Evolutionary conservation across 352 stramenopile species (phyloP), one percentile per base, ranked within the genome.

Genomic region (Globisporangium middletonii): DNA sequence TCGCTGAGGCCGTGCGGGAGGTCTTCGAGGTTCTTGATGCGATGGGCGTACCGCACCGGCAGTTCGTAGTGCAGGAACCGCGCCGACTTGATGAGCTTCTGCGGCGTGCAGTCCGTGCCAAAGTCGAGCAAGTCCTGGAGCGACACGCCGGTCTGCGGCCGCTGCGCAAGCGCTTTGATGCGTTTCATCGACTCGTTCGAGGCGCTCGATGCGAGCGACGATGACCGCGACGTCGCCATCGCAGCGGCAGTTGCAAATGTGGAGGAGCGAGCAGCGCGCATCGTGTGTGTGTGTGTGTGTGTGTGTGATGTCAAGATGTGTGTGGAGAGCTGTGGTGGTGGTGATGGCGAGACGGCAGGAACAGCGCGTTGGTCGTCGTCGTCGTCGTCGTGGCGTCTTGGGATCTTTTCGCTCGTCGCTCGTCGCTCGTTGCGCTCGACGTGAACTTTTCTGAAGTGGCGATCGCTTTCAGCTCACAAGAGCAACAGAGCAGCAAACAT

Each of bases 41-140:
- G 94, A 61, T 99, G 96, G 6, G 97, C 94, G 59, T 98, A 95
- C 42, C 98, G 96, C 59, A 99, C 98, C 19, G 97, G 97, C 53
- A 99, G 82, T 77, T 99, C 98, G 8, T 87, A 83, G 67, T 99
- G 95, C 44, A 99, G 75, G 63, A 99, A 99, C 44, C 89, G 91
- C 35, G 97, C 97, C 49, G 85, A 94, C 42, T 94, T 83, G 56
- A 97, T 86, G 62, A 97, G 79, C 57, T 94, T 95, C 58, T 92
- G 76, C 19, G 79, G 63, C 2, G 83, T 82, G 67, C 86, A 88
- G 55, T 87, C 68, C 12, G 82, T 88, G 57, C 88, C 88, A 60
- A 96, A 96, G 57, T 90, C 80, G n/a, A 96, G 77, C 49, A 96
- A 68, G 53, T 95, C 77, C 63, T 96, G 84, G 41, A 96, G 76